A percentile compares a stretch with the other conserved stretches of the same genome.
phyloP scores from a whole-genome alignment of 2,329 filamentous ascomycete genomes.

The Cercospora citrullina region DNA sequence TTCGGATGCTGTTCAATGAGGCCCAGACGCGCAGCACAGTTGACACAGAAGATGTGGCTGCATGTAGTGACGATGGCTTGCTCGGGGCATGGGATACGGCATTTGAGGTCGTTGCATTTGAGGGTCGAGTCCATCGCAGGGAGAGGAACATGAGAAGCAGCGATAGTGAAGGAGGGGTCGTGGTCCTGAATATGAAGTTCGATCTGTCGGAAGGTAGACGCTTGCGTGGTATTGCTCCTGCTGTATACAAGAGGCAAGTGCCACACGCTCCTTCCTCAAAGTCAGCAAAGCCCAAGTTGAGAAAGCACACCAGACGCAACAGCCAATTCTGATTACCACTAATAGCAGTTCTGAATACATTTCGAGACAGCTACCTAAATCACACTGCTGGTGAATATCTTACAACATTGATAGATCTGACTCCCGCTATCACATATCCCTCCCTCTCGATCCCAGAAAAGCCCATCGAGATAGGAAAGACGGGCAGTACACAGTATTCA shows the following conservation, averaged over 20 bases:
- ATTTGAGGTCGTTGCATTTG: slow-evolving; percentile 78
- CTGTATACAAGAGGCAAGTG: neutral
- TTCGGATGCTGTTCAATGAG: slow-evolving; percentile 47
- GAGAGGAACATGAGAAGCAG: too few relatives aligned
- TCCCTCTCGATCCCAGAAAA: neutral
- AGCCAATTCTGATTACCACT: neutral
- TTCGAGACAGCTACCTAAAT: slow-evolving; percentile 8
- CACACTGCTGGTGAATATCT: slow-evolving; percentile 6
- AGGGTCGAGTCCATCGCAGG: slow-evolving; percentile 69
- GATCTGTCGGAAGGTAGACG: neutral
- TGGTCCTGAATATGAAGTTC: neutral
- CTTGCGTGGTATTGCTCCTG: neutral
- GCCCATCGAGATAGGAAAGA: neutral
- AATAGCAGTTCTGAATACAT: slow-evolving; percentile 2
- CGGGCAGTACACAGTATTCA: slow-evolving; percentile 11
- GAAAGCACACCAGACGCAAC: neutral
- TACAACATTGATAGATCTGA: slow-evolving; percentile 7
- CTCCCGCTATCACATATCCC: neutral
- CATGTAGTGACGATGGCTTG: slow-evolving; percentile 85
- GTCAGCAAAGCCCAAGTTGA: neutral
- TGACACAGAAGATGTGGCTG: slow-evolving; percentile 83
- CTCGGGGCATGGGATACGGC: slow-evolving; percentile 66
- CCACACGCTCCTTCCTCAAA: neutral
- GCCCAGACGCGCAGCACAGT: slow-evolving; percentile 67
- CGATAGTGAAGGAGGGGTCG: neutral